phyloP scores from a whole-genome alignment of 2,329 filamentous ascomycete genomes.

The Grosmannia clavigera region DNA sequence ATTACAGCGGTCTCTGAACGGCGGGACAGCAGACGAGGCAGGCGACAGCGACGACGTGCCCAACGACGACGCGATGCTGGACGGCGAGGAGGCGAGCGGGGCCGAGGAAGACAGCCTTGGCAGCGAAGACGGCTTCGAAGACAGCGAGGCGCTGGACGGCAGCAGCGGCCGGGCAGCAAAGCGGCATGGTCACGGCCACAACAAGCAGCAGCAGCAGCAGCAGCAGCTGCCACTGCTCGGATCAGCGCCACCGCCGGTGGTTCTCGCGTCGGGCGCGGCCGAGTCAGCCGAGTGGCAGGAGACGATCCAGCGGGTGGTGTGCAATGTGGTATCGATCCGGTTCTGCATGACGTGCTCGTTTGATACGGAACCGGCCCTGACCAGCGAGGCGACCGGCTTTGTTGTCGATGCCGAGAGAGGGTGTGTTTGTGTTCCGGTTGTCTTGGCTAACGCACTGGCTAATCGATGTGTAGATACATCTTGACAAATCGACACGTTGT shows the following conservation, averaged over 20 bases:
- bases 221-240: background rate
- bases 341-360: slow-evolving; percentile 98
- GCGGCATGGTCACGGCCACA: background rate
- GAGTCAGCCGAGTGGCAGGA: slow-evolving; percentile 60
- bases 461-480: slow-evolving; percentile 46
- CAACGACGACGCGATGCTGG: background rate
- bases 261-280: slow-evolving; percentile 15
- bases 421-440: slow-evolving; percentile 28
- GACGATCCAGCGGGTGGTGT: slow-evolving; percentile 86
- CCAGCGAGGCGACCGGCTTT: slow-evolving; percentile 93
- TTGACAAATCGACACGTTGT: slow-evolving; percentile 89
- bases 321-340: slow-evolving; percentile 94
- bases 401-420: slow-evolving; percentile 91
- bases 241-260: slow-evolving; percentile 4
- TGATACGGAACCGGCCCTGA: slow-evolving; percentile 88
- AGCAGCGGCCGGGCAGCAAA: background rate
- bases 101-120: background rate
- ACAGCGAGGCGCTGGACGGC: background rate
- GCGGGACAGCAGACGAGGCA: background rate
- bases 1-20: slow-evolving; percentile 14
- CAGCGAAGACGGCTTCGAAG: background rate
- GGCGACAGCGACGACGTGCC: background rate
- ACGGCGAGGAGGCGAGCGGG: background rate
- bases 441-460: background rate
- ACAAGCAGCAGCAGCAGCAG: background rate